Evolutionary conservation across 1,139 yeast genomes (phyloP).

Genomic region (Zygosaccharomyces pseudobailii): DNA sequence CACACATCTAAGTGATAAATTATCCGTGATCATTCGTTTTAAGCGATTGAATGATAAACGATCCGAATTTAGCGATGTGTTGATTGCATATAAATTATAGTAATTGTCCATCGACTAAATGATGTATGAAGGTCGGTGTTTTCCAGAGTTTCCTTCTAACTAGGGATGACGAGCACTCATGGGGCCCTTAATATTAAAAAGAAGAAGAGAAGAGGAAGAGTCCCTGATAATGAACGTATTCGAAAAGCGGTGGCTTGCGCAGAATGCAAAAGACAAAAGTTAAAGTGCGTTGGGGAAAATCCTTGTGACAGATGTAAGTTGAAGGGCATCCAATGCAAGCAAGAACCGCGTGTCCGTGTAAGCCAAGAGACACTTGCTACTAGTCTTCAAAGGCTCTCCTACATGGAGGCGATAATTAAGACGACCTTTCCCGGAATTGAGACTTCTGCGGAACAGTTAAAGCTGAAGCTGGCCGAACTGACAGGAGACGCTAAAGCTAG

Average conservation of each 20-base stretch:
- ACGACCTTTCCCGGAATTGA: constrained; percentile 7
- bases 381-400: constrained; percentile 4
- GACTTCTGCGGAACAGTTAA: constrained; percentile 6
- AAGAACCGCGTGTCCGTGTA: constrained; percentile 2
- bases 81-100: too few relatives aligned
- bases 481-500: constrained; percentile 6
- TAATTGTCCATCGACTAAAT: too few relatives aligned
- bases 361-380: constrained; percentile 2
- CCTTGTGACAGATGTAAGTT: constrained; percentile 7
- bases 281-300: constrained; percentile 6
- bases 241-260: constrained; percentile 9
- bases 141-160: too few relatives aligned
- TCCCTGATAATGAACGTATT: constrained; percentile 10
- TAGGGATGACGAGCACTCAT: too few relatives aligned
- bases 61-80: too few relatives aligned
- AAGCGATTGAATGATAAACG: too few relatives aligned
- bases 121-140: too few relatives aligned
- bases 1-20: too few relatives aligned
- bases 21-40: too few relatives aligned
- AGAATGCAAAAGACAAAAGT: constrained; percentile 8
- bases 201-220: constrained; percentile 7
- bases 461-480: constrained; percentile 6
- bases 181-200: too few relatives aligned
- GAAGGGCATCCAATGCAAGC: constrained; percentile 4
- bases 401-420: constrained; percentile 9